Conservation (phyloP, 2,329 filamentous ascomycete species). For the Magnaporthiopsis incrustans region DNA sequence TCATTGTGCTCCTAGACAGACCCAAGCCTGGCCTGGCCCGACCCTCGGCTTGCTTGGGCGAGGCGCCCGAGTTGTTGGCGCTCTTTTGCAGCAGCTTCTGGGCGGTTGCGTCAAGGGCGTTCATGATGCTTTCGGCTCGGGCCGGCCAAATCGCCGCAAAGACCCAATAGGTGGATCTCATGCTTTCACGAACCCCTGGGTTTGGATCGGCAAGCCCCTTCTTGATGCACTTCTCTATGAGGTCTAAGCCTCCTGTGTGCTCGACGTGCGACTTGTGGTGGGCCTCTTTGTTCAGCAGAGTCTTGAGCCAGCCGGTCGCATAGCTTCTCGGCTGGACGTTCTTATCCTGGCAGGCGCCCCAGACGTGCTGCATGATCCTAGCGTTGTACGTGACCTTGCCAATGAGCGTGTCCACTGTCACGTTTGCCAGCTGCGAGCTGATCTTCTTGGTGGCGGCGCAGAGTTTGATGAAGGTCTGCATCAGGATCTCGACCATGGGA, state of each 20-base stretch:
- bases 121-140: slow-evolving; percentile 70
- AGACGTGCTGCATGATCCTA: slow-evolving; percentile 80
- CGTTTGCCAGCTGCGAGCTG: slow-evolving; percentile 72
- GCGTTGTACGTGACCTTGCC: slow-evolving; percentile 70
- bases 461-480: slow-evolving; percentile 85
- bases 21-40: slow-evolving; percentile 47
- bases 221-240: slow-evolving; percentile 81
- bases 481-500: slow-evolving; percentile 78
- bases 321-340: slow-evolving; percentile 81
- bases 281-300: slow-evolving; percentile 67
- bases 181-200: slow-evolving; percentile 79
- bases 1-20: slow-evolving; percentile 55
- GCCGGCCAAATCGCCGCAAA: slow-evolving; percentile 73
- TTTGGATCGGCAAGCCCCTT: slow-evolving; percentile 87
- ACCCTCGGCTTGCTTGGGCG: slow-evolving; percentile 45
- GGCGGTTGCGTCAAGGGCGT: slow-evolving; percentile 67
- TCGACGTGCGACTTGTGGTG: slow-evolving; percentile 77
- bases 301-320: slow-evolving; percentile 76
- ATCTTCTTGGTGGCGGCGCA: slow-evolving; percentile 91
- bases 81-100: slow-evolving; percentile 77
- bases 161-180: slow-evolving; percentile 78
- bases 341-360: slow-evolving; percentile 79
- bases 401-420: slow-evolving; percentile 73
- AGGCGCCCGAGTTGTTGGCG: slow-evolving; percentile 65
- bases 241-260: slow-evolving; percentile 72